phyloP scores from a whole-genome alignment of 148 eudicot genomes.

The Spergularia marina region DNA sequence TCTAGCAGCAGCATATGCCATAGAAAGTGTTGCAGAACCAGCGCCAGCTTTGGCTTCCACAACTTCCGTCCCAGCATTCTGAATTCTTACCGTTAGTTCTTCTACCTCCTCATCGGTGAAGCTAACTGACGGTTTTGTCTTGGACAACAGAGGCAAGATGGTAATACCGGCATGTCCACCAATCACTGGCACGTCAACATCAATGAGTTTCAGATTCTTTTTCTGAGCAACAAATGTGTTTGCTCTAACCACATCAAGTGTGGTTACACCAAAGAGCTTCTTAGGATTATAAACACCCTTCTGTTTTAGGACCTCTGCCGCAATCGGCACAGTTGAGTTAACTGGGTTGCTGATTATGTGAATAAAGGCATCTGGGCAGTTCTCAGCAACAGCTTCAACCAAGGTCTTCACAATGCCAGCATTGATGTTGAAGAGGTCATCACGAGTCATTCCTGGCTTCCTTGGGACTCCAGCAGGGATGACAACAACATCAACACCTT shows the following conservation, averaged over 20 bases:
- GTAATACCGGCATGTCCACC: constrained; percentile 97
- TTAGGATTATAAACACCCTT: constrained; percentile 88
- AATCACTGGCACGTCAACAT: constrained; percentile 85
- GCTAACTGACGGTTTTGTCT: constrained; percentile 69
- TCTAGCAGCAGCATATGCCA: constrained; percentile 96
- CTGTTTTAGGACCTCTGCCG: constrained; percentile 75
- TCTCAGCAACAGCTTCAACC: constrained; percentile 82
- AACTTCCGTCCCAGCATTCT: constrained; percentile 91
- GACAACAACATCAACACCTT: constrained; percentile 72
- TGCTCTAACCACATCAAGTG: constrained; percentile 88
- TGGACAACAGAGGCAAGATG: constrained; percentile 74
- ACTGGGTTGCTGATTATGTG: constrained; percentile 94
- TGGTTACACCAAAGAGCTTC: constrained; percentile 86
- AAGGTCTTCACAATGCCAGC: constrained; percentile 75
- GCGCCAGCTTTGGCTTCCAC: constrained; percentile 97
- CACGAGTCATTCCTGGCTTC: constrained; percentile 95
- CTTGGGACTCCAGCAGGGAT: constrained; percentile 96
- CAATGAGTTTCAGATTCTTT: constrained; percentile 76
- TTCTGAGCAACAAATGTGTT: constrained; percentile 87
- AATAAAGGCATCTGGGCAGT: constrained; percentile 84
- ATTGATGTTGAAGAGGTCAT: constrained; percentile 84
- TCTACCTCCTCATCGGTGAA: constrained; percentile 65
- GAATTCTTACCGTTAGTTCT: constrained; percentile 73
- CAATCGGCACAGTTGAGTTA: constrained; percentile 90
- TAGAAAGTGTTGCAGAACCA: constrained; percentile 88